Conservation (phyloP, 1,284 basidiomycete genomes). For the Inonotus obliquus region DNA sequence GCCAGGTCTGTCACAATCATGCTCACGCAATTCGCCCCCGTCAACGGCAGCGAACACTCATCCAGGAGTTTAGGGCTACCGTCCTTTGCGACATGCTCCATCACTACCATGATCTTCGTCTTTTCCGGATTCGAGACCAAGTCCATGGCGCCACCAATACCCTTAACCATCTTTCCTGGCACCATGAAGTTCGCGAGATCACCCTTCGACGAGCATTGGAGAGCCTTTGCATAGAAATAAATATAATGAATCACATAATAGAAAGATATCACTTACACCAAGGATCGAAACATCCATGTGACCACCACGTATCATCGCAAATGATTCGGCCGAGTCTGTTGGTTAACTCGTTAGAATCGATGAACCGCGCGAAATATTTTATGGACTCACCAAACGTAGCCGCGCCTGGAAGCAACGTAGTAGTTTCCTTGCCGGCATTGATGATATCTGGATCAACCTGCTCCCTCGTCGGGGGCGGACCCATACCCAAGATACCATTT, state of each 20-base stretch:
- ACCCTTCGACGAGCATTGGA: conserved; percentile 91
- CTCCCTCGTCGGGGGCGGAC: conserved; percentile 84
- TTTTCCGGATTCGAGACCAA: conserved; percentile 90
- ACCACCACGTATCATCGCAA: conserved; percentile 95
- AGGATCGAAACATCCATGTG: conserved; percentile 93
- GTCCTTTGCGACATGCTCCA: conserved; percentile 89
- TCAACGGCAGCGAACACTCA: conserved; percentile 81
- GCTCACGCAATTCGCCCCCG: conserved; percentile 82
- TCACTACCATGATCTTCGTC: conserved; percentile 84
- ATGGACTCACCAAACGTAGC: conserved; percentile 72
- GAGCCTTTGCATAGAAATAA: conserved; percentile 50
- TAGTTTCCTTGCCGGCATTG: conserved; percentile 96
- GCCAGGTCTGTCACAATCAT: conserved; percentile 91
- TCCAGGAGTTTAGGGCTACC: conserved; percentile 85
- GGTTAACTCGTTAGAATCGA: conserved; percentile 6
- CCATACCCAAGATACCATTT: conserved; percentile 95
- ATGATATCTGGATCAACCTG: conserved; percentile 91
- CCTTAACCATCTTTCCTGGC: conserved; percentile 87
- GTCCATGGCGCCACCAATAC: conserved; percentile 96
- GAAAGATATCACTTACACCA: conserved; percentile 37
- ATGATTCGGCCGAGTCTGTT: conserved; percentile 83
- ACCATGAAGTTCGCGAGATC: conserved; percentile 99
- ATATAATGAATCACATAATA: conserved; percentile 8
- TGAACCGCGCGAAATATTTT: neutral
- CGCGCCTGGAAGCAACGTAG: conserved; percentile 88